Evolutionary conservation across 2,329 filamentous ascomycete genomes (phyloP), one percentile per base, ranked within the genome.

Genomic region (Dryadomyces quercivorus): DNA sequence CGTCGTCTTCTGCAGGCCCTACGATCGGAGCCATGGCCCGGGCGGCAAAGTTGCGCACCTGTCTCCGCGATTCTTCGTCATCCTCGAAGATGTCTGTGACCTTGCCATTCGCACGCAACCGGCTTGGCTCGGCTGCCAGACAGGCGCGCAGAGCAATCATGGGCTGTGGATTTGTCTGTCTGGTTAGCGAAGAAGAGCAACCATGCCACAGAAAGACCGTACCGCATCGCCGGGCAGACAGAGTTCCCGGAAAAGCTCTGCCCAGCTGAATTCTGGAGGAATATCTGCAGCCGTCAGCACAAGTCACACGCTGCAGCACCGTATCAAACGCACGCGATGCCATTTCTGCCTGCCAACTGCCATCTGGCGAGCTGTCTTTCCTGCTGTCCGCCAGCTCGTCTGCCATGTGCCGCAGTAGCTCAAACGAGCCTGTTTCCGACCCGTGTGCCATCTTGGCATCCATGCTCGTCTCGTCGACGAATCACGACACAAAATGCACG

Each of bases 21-120:
- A 60, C 40, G 4, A 59, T 21, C 0, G 59, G 60, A 1, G 59
- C 21, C 22, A 61, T 49, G 9, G 49, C 52, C 13, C 52, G 49
- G 8, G 51, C 54, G 1, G 55, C 57, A 48, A 58, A 59, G 8
- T 16, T 22, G 50, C 57, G 16, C 16, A 61, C 56, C 6, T 45
- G 26, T 5, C 49, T n/a, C 2, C 50, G 55, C 2, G 56, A 52
- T 1, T 6, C 22, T 4, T n/a, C 21, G 10, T 55, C 54, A 1
- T 6, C 22, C 4, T 18, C 21, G 9, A 15, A 51, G 8, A 15
- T 13, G 5, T 26, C 46, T 7, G 9, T 44, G 2, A 20, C 36
- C 4, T 38, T 45, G 1, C 42, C 31, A 2, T 43, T 22, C 12
- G 34, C 34, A 6, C 13, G 20, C 13, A 54, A 18, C 10, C 55